Base-by-base conservation (phyloP, 495 filamentous ascomycete genomes). In the Penicillium alfredii region DNA sequence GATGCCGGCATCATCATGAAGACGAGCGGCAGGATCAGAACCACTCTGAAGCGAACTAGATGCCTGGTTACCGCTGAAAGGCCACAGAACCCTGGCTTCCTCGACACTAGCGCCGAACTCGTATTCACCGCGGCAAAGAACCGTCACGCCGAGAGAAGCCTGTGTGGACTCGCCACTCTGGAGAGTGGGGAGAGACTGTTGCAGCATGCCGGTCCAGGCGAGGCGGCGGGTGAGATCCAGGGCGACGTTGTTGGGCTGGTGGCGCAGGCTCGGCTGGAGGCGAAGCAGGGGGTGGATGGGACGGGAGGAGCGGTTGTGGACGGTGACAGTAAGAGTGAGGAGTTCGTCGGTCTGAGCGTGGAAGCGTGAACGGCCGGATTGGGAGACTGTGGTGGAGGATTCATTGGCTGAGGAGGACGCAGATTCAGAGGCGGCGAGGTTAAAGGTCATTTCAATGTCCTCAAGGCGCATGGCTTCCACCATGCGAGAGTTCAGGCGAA, bases 211-310 rank as follows among this genome's bases (percentile, higher is more conserved):
- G 38, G 84, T 89, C 77, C 86, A 89, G 8, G 82, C 81, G 9
- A 95, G 72, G 33, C 84, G 81, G 47, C 82, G 78, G n/a, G 80
- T 79, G 12, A 94, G 77, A 53, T 96, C 89, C 11, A 94, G 76
- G 10, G 86, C 84, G 9, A 82, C 66, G 49, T 80, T 76, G 38
- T 76, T 73, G 2, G 84, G 76, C 17, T 89, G 80, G 42, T 88
- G 76, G 26, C 80, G 72, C 4, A 95, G 71, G 35, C 77, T 69
- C 0, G 88, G 88, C 57, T 88, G 80, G 6, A 94, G 61, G 14
- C 89, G 74, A 18, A 96, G 68, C 4, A 89, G 64, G 0, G 84
- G 83, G 27, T 78, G 72, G 26, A 94, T 72, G 3, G 85, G 76
- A 15, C 68, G 55, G 0, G 71, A 56, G 22, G 77, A 86, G 30